A percentile compares a stretch with the other conserved stretches of the same genome.
Conservation (phyloP, 306 rosid genomes). For the Trifolium dubium region DNA sequence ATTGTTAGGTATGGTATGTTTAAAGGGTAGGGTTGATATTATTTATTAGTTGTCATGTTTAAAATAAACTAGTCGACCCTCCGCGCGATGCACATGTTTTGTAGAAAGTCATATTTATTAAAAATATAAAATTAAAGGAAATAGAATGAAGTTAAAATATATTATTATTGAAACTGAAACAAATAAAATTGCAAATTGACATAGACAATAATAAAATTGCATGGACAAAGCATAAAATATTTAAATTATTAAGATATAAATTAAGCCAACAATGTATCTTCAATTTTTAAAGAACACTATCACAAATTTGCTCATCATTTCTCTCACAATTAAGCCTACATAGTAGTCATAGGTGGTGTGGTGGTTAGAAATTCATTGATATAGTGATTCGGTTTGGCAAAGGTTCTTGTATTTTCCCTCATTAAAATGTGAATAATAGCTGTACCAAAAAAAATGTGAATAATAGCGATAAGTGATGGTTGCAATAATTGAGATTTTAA, state of each 20-base stretch:
- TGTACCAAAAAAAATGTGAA: conserved; percentile 44
- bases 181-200: too few relatives aligned
- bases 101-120: too few relatives aligned
- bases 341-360: not conserved
- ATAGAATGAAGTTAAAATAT: too few relatives aligned
- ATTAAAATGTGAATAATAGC: conserved; percentile 39
- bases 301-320: too few relatives aligned
- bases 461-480: conserved; percentile 16
- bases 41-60: not conserved
- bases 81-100: too few relatives aligned
- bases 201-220: too few relatives aligned
- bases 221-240: too few relatives aligned
- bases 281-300: too few relatives aligned
- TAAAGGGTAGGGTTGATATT: not conserved
- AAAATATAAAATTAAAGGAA: too few relatives aligned
- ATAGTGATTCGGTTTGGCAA: conserved; percentile 38
- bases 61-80: not conserved
- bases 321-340: not conserved
- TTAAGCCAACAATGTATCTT: too few relatives aligned
- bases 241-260: too few relatives aligned
- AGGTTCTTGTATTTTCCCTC: conserved; percentile 5
- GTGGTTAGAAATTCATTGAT: conserved; percentile 29
- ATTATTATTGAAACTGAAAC: too few relatives aligned
- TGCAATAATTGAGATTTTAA: conserved; percentile 35
- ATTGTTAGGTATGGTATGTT: conserved; percentile 32